phyloP scores from a whole-genome alignment of 257 asterid genomes.

The Fraxinus excelsior region DNA sequence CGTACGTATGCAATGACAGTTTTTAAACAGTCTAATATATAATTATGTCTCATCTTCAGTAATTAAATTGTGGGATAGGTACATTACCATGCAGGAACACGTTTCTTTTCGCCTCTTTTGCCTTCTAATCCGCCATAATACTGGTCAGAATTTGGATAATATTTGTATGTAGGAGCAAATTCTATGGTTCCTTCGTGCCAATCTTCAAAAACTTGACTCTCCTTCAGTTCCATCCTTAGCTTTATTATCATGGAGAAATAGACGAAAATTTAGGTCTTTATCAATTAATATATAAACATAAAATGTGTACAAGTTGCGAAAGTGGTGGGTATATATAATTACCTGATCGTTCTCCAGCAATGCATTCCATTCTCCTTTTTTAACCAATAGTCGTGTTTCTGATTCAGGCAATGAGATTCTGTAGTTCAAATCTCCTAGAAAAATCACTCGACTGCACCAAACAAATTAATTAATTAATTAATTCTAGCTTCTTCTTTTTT shows the following conservation, averaged over 20 bases:
- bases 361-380: conserved; percentile 47
- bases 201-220: conserved; percentile 61
- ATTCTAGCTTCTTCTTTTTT: not conserved
- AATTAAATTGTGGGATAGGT: not conserved
- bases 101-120: conserved; percentile 52
- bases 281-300: not conserved
- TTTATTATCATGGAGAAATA: conserved; percentile 15
- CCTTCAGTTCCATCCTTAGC: conserved; percentile 54
- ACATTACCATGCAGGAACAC: conserved; percentile 65
- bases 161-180: conserved; percentile 72
- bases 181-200: conserved; percentile 62
- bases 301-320: not conserved
- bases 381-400: conserved; percentile 45
- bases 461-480: conserved; percentile 11
- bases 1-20: not conserved
- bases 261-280: not conserved
- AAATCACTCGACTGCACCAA: conserved; percentile 55
- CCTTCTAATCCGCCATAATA: conserved; percentile 43
- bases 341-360: conserved; percentile 65
- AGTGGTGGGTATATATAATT: not conserved
- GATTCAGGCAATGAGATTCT: conserved; percentile 61
- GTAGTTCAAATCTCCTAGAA: conserved; percentile 70
- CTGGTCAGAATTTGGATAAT: conserved; percentile 46
- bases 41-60: not conserved
- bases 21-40: not conserved